Conservation (phyloP, 2,329 filamentous ascomycete genomes). For the Diaporthe longicolla region DNA sequence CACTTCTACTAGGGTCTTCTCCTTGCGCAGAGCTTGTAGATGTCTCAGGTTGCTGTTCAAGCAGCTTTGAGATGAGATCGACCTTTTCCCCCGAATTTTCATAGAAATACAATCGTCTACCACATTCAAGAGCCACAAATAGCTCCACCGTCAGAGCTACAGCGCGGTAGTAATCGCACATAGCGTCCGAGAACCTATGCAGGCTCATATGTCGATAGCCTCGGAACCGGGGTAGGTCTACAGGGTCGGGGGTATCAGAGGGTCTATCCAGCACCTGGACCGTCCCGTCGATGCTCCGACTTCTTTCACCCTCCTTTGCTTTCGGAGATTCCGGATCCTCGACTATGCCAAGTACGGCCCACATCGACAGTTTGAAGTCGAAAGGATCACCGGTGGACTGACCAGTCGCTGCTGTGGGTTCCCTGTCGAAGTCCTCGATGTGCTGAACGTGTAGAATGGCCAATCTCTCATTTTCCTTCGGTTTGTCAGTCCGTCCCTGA, state of each 20-base stretch:
- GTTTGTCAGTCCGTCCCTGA: not conserved
- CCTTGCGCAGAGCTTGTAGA: too few species aligned
- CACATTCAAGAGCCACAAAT: constrained; percentile 2
- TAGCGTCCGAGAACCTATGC: constrained; percentile 9
- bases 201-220: constrained; percentile 15
- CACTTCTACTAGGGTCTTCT: not conserved
- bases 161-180: not conserved
- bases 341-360: not conserved
- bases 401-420: not conserved
- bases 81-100: not conserved
- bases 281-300: not conserved
- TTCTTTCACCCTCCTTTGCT: not conserved
- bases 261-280: not conserved
- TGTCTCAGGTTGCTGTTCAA: not conserved
- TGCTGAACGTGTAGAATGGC: not conserved
- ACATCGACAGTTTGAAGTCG: not conserved
- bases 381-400: not conserved
- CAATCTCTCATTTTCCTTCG: not conserved
- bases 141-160: not conserved
- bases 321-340: not conserved
- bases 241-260: not conserved
- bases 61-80: not conserved
- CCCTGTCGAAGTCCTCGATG: constrained; percentile 1
- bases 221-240: not conserved
- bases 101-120: not conserved